A percentile compares a stretch with the other conserved stretches of the same genome.
Conservation (phyloP, 345 rosid species). For the Trapa bicornis region DNA sequence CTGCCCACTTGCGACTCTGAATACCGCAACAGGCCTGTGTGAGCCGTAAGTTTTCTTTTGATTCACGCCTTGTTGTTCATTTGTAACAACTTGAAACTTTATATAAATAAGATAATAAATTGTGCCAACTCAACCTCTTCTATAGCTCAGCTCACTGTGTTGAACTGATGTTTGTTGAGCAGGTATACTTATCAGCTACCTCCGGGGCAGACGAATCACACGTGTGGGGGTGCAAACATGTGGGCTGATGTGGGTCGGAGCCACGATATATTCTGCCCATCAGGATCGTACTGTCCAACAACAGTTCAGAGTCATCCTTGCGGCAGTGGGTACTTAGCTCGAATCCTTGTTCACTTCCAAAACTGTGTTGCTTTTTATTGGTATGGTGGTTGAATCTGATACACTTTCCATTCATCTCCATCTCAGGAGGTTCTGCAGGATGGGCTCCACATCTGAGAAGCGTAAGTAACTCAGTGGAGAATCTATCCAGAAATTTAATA, state of each 20-base stretch:
- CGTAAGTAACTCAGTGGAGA: constrained; percentile 29
- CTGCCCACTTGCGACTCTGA: constrained; percentile 50
- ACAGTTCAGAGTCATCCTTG: constrained; percentile 25
- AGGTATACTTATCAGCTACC: constrained; percentile 81
- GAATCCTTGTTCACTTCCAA: constrained; percentile 5
- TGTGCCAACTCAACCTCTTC: no score
- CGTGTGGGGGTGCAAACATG: constrained; percentile 89
- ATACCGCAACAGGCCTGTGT: constrained; percentile 35
- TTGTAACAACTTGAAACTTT: neutral
- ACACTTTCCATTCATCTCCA: constrained; percentile 1
- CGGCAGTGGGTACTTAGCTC: constrained; percentile 39
- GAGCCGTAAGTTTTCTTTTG: constrained; percentile 45
- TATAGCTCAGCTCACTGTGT: no score
- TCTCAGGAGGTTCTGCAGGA: constrained; percentile 66
- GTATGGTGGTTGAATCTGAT: neutral
- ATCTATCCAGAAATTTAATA: neutral
- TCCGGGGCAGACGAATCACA: constrained; percentile 51
- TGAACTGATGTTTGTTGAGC: constrained; percentile 10
- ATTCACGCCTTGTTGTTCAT: constrained; percentile 1
- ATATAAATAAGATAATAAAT: no score
- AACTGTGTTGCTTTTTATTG: neutral
- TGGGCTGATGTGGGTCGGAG: constrained; percentile 75
- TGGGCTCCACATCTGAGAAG: constrained; percentile 67
- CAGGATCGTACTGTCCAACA: constrained; percentile 50
- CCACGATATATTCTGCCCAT: constrained; percentile 65